Evolutionary conservation across 768 basidiomycete genomes (phyloP), one percentile per base, ranked within the genome.

Genomic region (Leccinum longicurvipes): DNA sequence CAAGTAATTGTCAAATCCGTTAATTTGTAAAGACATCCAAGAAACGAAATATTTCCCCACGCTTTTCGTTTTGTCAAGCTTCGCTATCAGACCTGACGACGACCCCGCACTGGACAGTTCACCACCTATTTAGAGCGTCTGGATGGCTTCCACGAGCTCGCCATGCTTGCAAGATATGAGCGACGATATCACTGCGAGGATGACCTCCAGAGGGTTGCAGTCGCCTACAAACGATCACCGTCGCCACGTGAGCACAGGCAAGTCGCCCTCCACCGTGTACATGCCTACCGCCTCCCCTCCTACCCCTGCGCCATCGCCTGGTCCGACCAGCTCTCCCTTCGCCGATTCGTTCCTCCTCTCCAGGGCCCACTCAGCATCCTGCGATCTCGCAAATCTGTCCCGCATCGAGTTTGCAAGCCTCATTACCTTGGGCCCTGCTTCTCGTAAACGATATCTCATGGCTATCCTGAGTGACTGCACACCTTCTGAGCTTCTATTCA

Each of bases 281-380:
- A 77, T 83, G 67, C 82, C 83, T 41, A 74, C 82, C 25, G 71
- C 75, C 27, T 80, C 82, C 1, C 84, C 83, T 1, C 84, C 84
- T 4, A 85, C 84, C 0, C 84, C 84, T 14, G 83, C 82, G 23
- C 83, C 83, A 1, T 85, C 83, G 4, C 84, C 84, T 24, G 68
- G 56, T 74, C 15, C 84, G 76, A 1, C 82, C 77, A 45, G 79
- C 75, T 46, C 80, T 77, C 19, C 82, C 78, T 39, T 81, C 77
- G 24, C 59, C 49, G 42, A 64, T 55, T 23, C 51, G 55, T 49
- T 69, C 64, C 58, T 51, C 59, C 63, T 64, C 24, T 58, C 55
- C 55, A 62, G 50, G 12, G 53, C 34, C 51, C 44, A 54, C 17
- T 51, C 51, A 17, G 17, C 49, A 15, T 52, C 60, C 17, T 63